These are phyloP conservation scores for Naganishia sp. DNA, from an alignment of 1,284 basidiomycete genomes.

Conservation along the genomic window DNA sequence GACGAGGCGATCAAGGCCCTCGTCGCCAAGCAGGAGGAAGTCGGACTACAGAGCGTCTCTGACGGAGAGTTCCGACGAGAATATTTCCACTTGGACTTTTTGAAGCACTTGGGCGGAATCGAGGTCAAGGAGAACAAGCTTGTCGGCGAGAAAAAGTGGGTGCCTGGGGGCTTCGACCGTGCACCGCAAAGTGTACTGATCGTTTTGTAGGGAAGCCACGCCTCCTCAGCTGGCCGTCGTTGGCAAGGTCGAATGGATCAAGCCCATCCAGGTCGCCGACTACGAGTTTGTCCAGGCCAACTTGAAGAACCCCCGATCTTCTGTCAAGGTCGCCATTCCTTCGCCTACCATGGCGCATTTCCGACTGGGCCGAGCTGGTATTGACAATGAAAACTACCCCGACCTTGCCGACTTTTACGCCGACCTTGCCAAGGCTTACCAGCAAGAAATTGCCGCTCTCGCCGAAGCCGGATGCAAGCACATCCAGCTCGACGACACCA, in stretches of 20 bases:
- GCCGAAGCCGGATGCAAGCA: slow-evolving; percentile 62
- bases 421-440: slow-evolving; percentile 59
- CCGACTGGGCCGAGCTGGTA: slow-evolving; percentile 39
- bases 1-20: slow-evolving; percentile 61
- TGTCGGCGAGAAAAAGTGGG: slow-evolving; percentile 36
- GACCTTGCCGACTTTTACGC: slow-evolving; percentile 32
- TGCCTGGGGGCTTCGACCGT: not conserved
- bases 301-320: slow-evolving; percentile 34
- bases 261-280: slow-evolving; percentile 43
- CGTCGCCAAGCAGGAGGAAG: slow-evolving; percentile 59
- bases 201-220: slow-evolving; percentile 19
- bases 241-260: slow-evolving; percentile 38
- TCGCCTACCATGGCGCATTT: slow-evolving; percentile 39
- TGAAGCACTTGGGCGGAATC: slow-evolving; percentile 40
- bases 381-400: slow-evolving; percentile 40
- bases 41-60: slow-evolving; percentile 62
- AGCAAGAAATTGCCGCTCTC: slow-evolving; percentile 68
- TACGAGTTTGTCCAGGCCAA: slow-evolving; percentile 41
- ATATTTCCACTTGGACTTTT: slow-evolving; percentile 42
- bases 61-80: slow-evolving; percentile 61
- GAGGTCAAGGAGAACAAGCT: slow-evolving; percentile 43
- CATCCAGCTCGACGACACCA: slow-evolving; percentile 33
- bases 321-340: slow-evolving; percentile 44
- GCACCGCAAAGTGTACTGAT: not conserved
- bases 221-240: slow-evolving; percentile 39